Evolutionary conservation across 2,329 filamentous ascomycete genomes (phyloP).

Genomic region (Pseudocercospora fijiensis): DNA sequence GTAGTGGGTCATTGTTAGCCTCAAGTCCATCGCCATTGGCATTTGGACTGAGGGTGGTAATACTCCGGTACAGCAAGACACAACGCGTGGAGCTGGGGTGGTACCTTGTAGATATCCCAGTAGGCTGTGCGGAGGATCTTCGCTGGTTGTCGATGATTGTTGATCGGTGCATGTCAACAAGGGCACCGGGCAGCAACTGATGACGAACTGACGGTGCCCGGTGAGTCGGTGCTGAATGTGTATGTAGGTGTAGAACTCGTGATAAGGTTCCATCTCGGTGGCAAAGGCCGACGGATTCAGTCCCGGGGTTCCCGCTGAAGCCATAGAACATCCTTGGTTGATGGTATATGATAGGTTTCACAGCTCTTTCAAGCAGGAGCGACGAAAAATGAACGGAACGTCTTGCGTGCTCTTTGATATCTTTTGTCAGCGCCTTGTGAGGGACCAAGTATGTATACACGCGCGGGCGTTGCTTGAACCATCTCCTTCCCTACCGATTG

Average conservation of each 20-base stretch:
- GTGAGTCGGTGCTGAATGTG: neutral
- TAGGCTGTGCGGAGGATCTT: slow-evolving; percentile 4
- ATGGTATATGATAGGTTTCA: neutral
- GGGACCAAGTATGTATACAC: neutral
- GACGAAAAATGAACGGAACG: too few relatives aligned
- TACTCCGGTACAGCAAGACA: slow-evolving; percentile 3
- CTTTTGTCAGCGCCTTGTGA: neutral
- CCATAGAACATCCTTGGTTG: neutral
- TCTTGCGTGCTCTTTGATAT: too few relatives aligned
- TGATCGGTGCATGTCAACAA: neutral
- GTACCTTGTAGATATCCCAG: neutral
- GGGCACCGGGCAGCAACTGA: too few relatives aligned
- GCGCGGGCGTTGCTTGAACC: neutral
- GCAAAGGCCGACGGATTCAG: neutral
- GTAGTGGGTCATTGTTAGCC: neutral
- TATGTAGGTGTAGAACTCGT: neutral
- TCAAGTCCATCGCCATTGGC: neutral
- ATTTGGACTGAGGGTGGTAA: neutral
- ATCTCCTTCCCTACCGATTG: neutral
- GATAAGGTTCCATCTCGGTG: neutral
- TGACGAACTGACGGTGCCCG: neutral
- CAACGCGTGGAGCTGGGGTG: neutral
- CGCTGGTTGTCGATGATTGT: neutral
- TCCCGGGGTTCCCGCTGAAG: neutral
- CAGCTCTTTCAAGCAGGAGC: neutral